A percentile compares a stretch with the other conserved stretches of the same genome.
phyloP scores from a whole-genome alignment of 2,329 filamentous ascomycete genomes.

The Lecanicillium sp. region DNA sequence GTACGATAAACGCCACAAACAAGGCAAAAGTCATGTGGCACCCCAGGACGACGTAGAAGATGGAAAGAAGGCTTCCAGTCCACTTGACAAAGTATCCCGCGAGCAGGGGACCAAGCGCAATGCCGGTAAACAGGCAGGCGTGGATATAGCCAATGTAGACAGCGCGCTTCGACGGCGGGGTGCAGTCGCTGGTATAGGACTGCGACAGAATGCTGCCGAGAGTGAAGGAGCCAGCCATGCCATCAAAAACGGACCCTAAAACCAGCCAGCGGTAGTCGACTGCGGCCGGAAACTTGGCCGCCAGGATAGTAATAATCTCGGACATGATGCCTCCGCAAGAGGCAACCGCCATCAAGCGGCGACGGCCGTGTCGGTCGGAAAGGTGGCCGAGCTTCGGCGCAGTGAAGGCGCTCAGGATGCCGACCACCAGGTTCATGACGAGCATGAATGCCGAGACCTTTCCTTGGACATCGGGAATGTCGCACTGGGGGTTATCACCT shows the following conservation, averaged over 20 bases:
- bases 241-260: constrained; percentile 70
- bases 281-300: constrained; percentile 64
- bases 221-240: constrained; percentile 82
- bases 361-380: constrained; percentile 81
- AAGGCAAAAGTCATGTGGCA: constrained; percentile 69
- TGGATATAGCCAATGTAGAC: constrained; percentile 87
- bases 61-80: constrained; percentile 66
- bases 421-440: constrained; percentile 64
- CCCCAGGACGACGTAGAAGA: constrained; percentile 74
- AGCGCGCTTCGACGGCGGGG: constrained; percentile 67
- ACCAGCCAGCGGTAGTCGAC: constrained; percentile 75
- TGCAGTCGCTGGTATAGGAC: constrained; percentile 87
- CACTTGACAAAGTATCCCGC: constrained; percentile 72
- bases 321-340: constrained; percentile 66
- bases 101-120: constrained; percentile 77
- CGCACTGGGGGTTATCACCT: constrained; percentile 70
- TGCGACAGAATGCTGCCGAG: constrained; percentile 68
- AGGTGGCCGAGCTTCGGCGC: constrained; percentile 77
- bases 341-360: constrained; percentile 62
- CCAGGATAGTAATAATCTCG: constrained; percentile 71
- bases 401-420: constrained; percentile 70
- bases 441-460: constrained; percentile 72
- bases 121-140: constrained; percentile 79
- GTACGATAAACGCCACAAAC: constrained; percentile 63
- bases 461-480: constrained; percentile 63